Evolutionary conservation across 305 asterid species (phyloP).

Genomic region (Caryopteris hybrid): DNA sequence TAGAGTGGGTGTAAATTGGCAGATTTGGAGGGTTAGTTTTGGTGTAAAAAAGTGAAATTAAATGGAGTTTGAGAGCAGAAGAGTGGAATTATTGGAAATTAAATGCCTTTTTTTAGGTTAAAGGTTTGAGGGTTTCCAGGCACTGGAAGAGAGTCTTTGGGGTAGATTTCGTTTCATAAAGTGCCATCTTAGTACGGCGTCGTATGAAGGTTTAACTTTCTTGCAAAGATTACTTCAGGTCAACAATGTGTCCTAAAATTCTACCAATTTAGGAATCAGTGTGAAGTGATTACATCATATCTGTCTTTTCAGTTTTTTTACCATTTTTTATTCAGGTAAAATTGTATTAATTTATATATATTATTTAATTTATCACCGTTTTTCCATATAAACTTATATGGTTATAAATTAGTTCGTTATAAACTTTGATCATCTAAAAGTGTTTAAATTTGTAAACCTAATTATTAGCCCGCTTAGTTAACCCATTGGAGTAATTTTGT

Average conservation of each 20-base stretch:
- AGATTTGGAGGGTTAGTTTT: conserved; percentile 14
- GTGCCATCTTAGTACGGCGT: background rate
- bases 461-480: too few species aligned
- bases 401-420: too few species aligned
- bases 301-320: too few species aligned
- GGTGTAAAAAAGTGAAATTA: conserved; percentile 9
- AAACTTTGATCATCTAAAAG: too few species aligned
- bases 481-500: too few species aligned
- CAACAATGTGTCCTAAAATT: conserved; percentile 6
- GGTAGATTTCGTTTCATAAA: background rate
- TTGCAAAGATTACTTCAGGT: background rate
- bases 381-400: too few species aligned
- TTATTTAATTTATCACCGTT: too few species aligned
- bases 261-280: background rate
- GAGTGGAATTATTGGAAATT: conserved; percentile 1
- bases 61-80: conserved; percentile 1
- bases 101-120: background rate
- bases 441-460: too few species aligned
- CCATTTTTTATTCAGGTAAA: too few species aligned
- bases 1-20: background rate
- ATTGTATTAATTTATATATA: too few species aligned
- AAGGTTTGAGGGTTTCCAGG: conserved; percentile 12
- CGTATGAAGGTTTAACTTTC: background rate
- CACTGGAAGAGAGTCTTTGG: background rate
- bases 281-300: background rate